Evolutionary conservation across 306 rosid species (phyloP).

Genomic region (Quercus glauca): DNA sequence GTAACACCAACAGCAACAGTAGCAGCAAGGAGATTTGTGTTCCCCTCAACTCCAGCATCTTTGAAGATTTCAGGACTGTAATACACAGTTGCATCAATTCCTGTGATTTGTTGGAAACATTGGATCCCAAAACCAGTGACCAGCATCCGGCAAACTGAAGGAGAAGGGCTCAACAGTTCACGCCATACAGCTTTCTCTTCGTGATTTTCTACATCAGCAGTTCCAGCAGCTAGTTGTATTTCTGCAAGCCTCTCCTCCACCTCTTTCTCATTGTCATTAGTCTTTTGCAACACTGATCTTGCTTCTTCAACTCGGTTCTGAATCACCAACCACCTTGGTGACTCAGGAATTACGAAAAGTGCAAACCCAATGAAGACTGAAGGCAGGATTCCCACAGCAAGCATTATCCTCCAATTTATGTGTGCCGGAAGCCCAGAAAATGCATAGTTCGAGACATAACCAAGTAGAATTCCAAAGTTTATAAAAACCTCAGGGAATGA

Average conservation of each 20-base stretch:
- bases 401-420: conserved; percentile 90
- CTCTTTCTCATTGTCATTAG: conserved; percentile 70
- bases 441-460: conserved; percentile 80
- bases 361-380: conserved; percentile 88
- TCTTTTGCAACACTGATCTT: conserved; percentile 68
- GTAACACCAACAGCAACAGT: conserved; percentile 86
- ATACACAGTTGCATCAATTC: conserved; percentile 92
- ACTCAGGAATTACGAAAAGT: conserved; percentile 82
- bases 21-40: conserved; percentile 70
- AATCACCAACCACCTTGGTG: conserved; percentile 88
- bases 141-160: conserved; percentile 71
- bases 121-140: conserved; percentile 88
- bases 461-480: conserved; percentile 80
- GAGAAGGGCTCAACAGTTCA: conserved; percentile 72
- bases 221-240: conserved; percentile 68
- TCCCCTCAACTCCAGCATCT: conserved; percentile 64
- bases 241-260: conserved; percentile 90
- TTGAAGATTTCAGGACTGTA: conserved; percentile 82
- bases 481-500: conserved; percentile 87
- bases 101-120: conserved; percentile 95
- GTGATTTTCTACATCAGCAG: conserved; percentile 32
- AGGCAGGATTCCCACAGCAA: conserved; percentile 81
- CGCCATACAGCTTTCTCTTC: conserved; percentile 68
- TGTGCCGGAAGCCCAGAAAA: conserved; percentile 76
- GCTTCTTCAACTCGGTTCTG: conserved; percentile 81